Evolutionary conservation across 495 filamentous ascomycete genomes (phyloP).

Genomic region (Hypoxylon rickii): DNA sequence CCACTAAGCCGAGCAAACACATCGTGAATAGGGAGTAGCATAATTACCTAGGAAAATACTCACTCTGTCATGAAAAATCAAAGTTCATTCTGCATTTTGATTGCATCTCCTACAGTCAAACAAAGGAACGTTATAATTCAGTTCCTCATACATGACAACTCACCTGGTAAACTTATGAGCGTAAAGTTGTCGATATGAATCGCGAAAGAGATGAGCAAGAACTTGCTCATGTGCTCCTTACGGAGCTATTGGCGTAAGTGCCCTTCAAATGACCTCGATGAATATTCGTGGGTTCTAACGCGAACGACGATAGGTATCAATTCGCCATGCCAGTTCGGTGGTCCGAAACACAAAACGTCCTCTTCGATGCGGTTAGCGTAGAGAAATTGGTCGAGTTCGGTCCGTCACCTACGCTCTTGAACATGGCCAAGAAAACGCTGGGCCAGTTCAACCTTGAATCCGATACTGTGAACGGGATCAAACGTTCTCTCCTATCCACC

Average conservation of each 20-base stretch:
- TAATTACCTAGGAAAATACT: slow-evolving; percentile 17
- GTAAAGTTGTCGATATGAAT: slow-evolving; percentile 9
- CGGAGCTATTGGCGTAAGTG: slow-evolving; percentile 81
- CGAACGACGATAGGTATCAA: slow-evolving; percentile 52
- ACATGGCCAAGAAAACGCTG: slow-evolving; percentile 85
- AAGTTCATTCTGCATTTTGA: too few relatives aligned
- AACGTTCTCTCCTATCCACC: slow-evolving; percentile 87
- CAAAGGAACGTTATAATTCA: too few relatives aligned
- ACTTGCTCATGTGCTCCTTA: slow-evolving; percentile 84
- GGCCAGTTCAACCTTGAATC: slow-evolving; percentile 89
- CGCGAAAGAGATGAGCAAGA: slow-evolving; percentile 67
- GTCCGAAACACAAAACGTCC: slow-evolving; percentile 92
- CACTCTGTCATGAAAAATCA: too few relatives aligned
- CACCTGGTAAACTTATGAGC: not conserved
- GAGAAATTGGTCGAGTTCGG: slow-evolving; percentile 89
- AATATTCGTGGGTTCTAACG: slow-evolving; percentile 4
- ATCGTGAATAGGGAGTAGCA: too few relatives aligned
- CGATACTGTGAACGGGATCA: slow-evolving; percentile 84
- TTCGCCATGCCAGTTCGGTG: slow-evolving; percentile 90
- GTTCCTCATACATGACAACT: too few relatives aligned
- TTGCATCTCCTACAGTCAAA: too few relatives aligned
- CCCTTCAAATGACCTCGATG: not conserved
- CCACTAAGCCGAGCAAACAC: not conserved
- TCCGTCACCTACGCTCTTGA: slow-evolving; percentile 83
- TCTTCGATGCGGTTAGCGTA: slow-evolving; percentile 80